These are phyloP conservation scores for Podospora anserina DNA, from an alignment of 495 filamentous ascomycete species.

Conservation along the genomic window DNA sequence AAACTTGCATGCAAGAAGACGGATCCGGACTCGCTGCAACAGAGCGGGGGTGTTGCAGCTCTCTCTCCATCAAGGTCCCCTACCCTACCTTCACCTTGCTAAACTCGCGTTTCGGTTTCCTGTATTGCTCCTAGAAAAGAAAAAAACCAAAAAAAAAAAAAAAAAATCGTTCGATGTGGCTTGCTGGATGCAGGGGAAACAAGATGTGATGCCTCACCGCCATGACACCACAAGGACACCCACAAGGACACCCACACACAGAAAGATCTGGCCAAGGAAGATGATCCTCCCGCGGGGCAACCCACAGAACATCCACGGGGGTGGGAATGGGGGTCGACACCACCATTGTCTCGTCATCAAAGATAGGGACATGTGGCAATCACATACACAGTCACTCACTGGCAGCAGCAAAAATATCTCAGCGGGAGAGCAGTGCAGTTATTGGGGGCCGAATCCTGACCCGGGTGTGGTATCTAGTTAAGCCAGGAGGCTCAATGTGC, in stretches of 20 bases:
- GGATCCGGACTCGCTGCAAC: background rate
- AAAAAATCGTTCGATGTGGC: background rate
- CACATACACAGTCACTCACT: background rate
- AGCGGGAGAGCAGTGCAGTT: constrained; percentile 28
- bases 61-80: background rate
- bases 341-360: background rate
- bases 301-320: background rate
- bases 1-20: background rate
- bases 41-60: background rate
- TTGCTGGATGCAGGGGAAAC: background rate
- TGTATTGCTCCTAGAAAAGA: background rate
- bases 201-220: background rate
- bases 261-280: background rate
- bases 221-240: background rate
- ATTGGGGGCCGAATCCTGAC: constrained; percentile 22
- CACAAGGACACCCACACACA: background rate
- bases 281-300: background rate
- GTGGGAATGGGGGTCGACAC: background rate
- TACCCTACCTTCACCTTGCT: background rate
- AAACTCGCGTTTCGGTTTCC: background rate
- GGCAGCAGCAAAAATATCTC: constrained; percentile 10
- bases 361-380: background rate
- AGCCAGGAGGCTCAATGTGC: constrained; percentile 17
- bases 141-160: background rate
- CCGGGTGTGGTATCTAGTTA: constrained; percentile 26